Evolutionary conservation across 441 rosid species (phyloP), one percentile per base, ranked within the genome.

Genomic region (Pelargonium myrrhifolium): DNA sequence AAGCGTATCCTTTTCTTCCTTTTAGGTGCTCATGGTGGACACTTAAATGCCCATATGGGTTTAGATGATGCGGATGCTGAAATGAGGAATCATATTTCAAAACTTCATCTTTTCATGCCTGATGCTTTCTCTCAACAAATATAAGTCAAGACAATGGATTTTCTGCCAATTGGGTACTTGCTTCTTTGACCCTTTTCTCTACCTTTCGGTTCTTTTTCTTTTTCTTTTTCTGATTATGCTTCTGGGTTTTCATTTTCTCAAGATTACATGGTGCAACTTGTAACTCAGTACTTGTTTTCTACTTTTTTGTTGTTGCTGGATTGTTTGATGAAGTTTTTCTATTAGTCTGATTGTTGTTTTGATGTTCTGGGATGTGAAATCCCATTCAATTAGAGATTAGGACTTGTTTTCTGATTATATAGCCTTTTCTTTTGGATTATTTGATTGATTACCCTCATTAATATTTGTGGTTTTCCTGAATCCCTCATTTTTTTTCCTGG

Each of bases 1-100:
- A 43, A 72, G 58, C 68, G 70, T 66, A 68, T 80, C 62, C 42
- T 71, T 67, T 61, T 14, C 73, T 78, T 70, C 78, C 80, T 69
- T 75, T 67, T 64, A 64, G 17, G 69, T 73, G 62, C 72, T 66
- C 65, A 55, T 21, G 2, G 64, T 43, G 65, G 60, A 63, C 67
- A 66, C 65, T 72, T 78, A 78, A 80, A 80, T 73, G 69, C 71
- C 60, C 60, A 55, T 9, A n/a, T 18, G 24, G 60, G 24, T 9
- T 17, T 15, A n/a, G 60, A 20, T 11, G 60, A 4, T 18, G 60
- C 10, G 18, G 22, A 55, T 55, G 60, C 3, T 55, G 60, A 20
- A 20, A 55, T 55, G 55, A 47, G 55, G 17, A 47, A 47, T 47
- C 60, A 55, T 17, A 18, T 15, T 55, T 55, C 60, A 45, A 45